phyloP scores from a whole-genome alignment of 2,329 filamentous ascomycete genomes.

The Aspergillus viridinutans region DNA sequence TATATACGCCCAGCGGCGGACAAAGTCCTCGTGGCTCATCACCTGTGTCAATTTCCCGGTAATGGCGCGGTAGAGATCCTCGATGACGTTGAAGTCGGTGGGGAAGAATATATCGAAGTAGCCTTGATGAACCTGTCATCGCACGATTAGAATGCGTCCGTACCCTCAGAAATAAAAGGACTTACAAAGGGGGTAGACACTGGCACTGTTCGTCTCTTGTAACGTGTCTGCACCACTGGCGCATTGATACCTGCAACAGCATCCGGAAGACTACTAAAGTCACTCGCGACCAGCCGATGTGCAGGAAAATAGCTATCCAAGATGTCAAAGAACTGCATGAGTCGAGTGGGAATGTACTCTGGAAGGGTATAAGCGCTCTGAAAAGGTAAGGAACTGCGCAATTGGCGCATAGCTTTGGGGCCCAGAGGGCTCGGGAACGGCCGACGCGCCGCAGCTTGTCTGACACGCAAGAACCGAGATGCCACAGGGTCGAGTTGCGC shows the following conservation, averaged over 20 bases:
- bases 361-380: slow-evolving; percentile 71
- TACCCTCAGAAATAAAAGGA: slow-evolving; percentile 9
- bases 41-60: slow-evolving; percentile 88
- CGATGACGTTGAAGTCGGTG: slow-evolving; percentile 86
- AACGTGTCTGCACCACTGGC: slow-evolving; percentile 94
- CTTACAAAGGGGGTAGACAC: slow-evolving; percentile 85
- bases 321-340: slow-evolving; percentile 97
- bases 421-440: slow-evolving; percentile 42
- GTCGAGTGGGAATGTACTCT: slow-evolving; percentile 88
- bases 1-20: slow-evolving; percentile 82
- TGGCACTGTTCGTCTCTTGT: slow-evolving; percentile 78
- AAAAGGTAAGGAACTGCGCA: slow-evolving; percentile 65
- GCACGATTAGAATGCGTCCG: background rate
- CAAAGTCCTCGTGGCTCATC: slow-evolving; percentile 82
- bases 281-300: slow-evolving; percentile 81
- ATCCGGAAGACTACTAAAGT: slow-evolving; percentile 84
- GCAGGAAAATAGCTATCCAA: slow-evolving; percentile 82
- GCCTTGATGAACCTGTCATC: slow-evolving; percentile 79
- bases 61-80: slow-evolving; percentile 86
- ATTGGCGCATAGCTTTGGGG: slow-evolving; percentile 53
- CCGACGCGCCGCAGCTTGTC: slow-evolving; percentile 62
- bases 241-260: slow-evolving; percentile 80
- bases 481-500: slow-evolving; percentile 76
- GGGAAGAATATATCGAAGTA: slow-evolving; percentile 99
- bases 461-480: slow-evolving; percentile 75